Percentiles rank a stretch among this genome's conserved stretches.
These are phyloP conservation scores for Moniliophthora roreri DNA, from an alignment of 1,284 basidiomycete genomes.

Conservation along the genomic window DNA sequence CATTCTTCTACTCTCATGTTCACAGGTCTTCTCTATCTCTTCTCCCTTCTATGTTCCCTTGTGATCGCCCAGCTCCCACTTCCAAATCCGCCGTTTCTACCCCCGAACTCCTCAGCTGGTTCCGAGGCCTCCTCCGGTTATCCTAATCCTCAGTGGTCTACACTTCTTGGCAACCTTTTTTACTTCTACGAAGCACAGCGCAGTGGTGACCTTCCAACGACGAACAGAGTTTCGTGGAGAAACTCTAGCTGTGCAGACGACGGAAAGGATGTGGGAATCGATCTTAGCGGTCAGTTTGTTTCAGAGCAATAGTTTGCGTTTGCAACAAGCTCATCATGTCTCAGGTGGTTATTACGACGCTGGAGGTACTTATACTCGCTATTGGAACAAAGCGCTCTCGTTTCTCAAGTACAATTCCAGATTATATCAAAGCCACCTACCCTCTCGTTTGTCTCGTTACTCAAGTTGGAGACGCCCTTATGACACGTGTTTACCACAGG, in stretches of 20 bases:
- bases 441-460: constrained; percentile 54
- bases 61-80: constrained; percentile 53
- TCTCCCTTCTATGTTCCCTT: not conserved
- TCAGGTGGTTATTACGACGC: constrained; percentile 86
- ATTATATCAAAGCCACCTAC: constrained; percentile 87
- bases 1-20: constrained; percentile 1
- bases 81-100: constrained; percentile 59
- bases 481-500: constrained; percentile 34
- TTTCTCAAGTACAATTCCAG: constrained; percentile 33
- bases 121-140: constrained; percentile 46
- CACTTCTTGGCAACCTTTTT: constrained; percentile 75
- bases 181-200: constrained; percentile 94
- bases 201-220: constrained; percentile 69
- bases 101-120: constrained; percentile 61
- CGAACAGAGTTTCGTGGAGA: constrained; percentile 83
- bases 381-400: not conserved
- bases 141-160: constrained; percentile 81
- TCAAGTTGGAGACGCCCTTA: constrained; percentile 3
- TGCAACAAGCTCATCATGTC: not conserved
- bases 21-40: not conserved
- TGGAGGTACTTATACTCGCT: constrained; percentile 52
- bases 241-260: constrained; percentile 80
- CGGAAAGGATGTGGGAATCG: constrained; percentile 71
- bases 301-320: not conserved
- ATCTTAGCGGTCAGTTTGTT: constrained; percentile 59